Conservation (phyloP, 495 filamentous ascomycete genomes). For the Gamarada debralockiae region DNA sequence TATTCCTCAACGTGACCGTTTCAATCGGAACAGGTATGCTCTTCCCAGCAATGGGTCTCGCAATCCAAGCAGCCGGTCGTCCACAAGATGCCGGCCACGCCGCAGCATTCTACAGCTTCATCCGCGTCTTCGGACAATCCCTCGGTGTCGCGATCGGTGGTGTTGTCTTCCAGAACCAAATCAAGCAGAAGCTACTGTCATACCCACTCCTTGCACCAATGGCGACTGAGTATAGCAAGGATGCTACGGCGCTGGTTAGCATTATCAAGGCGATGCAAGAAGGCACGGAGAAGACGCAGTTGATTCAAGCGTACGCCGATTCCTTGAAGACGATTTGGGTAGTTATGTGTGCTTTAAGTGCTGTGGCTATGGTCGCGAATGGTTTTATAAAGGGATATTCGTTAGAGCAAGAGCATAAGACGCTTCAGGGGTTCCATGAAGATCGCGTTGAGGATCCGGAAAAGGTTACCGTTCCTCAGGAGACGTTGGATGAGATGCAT, state of each 20-base stretch:
- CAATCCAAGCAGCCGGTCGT: slow-evolving; percentile 39
- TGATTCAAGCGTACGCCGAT: slow-evolving; percentile 53
- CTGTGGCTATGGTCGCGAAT: slow-evolving; percentile 15
- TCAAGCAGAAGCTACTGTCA: slow-evolving; percentile 40
- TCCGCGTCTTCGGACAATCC: slow-evolving; percentile 52
- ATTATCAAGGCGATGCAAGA: slow-evolving; percentile 53
- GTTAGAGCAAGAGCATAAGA: slow-evolving; percentile 20
- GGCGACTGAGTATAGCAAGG: slow-evolving; percentile 46
- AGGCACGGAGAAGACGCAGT: slow-evolving; percentile 31
- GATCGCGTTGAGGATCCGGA: background rate
- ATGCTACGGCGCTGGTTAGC: slow-evolving; percentile 56
- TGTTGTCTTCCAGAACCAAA: slow-evolving; percentile 57
- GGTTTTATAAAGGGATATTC: slow-evolving; percentile 16
- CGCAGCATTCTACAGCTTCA: slow-evolving; percentile 54
- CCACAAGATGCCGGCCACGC: slow-evolving; percentile 51
- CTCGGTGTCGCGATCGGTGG: slow-evolving; percentile 49
- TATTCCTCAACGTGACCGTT: slow-evolving; percentile 48
- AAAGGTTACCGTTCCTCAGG: background rate
- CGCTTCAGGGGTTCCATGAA: slow-evolving; percentile 3
- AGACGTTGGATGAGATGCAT: no score
- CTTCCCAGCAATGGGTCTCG: slow-evolving; percentile 44
- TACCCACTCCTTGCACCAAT: slow-evolving; percentile 38
- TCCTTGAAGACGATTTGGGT: slow-evolving; percentile 55
- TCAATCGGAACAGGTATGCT: slow-evolving; percentile 55
- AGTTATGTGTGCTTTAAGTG: slow-evolving; percentile 36